Conservation (phyloP, 1,284 basidiomycete species). For the Xanthoconium separans region DNA sequence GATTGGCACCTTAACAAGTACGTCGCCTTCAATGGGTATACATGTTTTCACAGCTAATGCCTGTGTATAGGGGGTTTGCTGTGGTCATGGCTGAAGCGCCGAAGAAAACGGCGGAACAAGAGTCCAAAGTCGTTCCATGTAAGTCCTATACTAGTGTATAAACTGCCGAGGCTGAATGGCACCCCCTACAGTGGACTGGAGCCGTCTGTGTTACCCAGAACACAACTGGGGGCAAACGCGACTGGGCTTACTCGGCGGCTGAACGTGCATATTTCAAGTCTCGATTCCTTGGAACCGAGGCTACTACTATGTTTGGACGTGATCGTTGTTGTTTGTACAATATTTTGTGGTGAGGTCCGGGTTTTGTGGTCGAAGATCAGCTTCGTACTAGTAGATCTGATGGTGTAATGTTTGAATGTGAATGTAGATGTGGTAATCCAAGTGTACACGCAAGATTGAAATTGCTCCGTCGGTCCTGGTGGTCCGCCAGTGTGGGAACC, state of each 20-base stretch:
- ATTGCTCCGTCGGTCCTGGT: no score
- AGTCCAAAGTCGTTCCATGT: conserved; percentile 18
- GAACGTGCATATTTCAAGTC: background rate
- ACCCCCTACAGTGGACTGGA: conserved; percentile 17
- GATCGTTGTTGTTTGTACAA: background rate
- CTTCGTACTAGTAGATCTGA: no score
- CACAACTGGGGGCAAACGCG: background rate
- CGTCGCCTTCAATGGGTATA: background rate
- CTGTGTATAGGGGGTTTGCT: conserved; percentile 29
- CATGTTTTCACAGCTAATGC: background rate
- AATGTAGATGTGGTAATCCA: no score
- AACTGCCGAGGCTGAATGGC: background rate
- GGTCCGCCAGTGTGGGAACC: no score
- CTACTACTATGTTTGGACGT: no score
- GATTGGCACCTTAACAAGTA: conserved; percentile 39
- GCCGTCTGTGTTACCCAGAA: conserved; percentile 7
- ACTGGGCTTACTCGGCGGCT: background rate
- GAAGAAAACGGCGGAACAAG: background rate
- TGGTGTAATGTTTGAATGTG: no score
- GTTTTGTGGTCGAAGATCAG: no score
- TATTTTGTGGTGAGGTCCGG: no score
- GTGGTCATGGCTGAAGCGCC: conserved; percentile 34
- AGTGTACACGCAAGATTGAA: no score
- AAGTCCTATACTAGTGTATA: background rate
- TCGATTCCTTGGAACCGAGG: background rate